These are phyloP conservation scores for Naganishia antarctica DNA, from an alignment of 768 basidiomycete genomes.

Conservation along the genomic window DNA sequence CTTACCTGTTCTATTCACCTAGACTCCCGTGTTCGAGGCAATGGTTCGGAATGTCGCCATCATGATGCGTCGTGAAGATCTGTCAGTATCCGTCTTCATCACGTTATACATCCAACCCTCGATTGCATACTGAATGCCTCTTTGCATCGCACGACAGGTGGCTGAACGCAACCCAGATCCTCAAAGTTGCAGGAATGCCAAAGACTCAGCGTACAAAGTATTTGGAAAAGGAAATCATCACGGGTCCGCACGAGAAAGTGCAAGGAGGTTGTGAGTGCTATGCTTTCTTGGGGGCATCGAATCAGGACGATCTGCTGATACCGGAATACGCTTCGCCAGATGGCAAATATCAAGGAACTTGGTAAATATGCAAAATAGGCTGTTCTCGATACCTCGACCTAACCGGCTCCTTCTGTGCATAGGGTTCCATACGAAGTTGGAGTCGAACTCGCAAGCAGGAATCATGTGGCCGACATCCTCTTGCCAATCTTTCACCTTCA, in stretches of 20 bases:
- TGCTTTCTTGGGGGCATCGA: not conserved
- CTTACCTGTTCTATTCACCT: not conserved
- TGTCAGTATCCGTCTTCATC: conserved; percentile 55
- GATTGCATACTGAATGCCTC: too few relatives aligned
- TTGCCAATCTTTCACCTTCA: conserved; percentile 73
- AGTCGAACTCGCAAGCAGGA: conserved; percentile 84
- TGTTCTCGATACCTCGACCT: not conserved
- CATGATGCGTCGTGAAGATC: conserved; percentile 91
- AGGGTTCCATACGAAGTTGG: conserved; percentile 97
- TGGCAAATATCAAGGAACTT: conserved; percentile 98
- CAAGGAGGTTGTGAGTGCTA: conserved; percentile 72
- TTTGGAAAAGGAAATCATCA: conserved; percentile 82
- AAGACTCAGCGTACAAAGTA: conserved; percentile 96
- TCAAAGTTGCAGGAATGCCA: conserved; percentile 97
- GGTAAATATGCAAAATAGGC: conserved; percentile 56
- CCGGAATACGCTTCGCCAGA: conserved; percentile 49
- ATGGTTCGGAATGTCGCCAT: conserved; percentile 98
- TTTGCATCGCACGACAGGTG: too few relatives aligned
- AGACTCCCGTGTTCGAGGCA: conserved; percentile 82
- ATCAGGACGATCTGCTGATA: not conserved
- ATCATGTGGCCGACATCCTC: conserved; percentile 81
- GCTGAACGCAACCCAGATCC: conserved; percentile 95
- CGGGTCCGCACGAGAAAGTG: conserved; percentile 93
- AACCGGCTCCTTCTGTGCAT: conserved; percentile 8
- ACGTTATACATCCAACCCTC: too few relatives aligned